A percentile compares a stretch with the other conserved stretches of the same genome.
Conservation (phyloP, 441 rosid species). For the Arabidopsis lyrata region DNA sequence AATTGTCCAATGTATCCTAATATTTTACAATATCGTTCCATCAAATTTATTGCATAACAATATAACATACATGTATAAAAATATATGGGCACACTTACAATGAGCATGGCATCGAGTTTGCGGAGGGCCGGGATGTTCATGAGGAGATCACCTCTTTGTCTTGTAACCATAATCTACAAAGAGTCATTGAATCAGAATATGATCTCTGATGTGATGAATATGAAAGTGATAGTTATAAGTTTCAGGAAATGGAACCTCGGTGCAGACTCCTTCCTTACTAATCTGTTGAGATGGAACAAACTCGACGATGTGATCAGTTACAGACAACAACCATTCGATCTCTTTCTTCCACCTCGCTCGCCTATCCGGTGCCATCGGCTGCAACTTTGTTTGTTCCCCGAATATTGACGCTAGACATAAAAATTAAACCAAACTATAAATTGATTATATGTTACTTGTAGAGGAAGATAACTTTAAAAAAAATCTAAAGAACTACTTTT, state of each 20-base stretch:
- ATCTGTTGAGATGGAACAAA: conserved; percentile 66
- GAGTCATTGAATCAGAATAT: background rate
- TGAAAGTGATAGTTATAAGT: background rate
- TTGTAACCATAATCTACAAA: conserved; percentile 62
- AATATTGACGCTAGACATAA: conserved; percentile 58
- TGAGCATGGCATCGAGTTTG: conserved; percentile 68
- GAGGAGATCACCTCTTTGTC: conserved; percentile 63
- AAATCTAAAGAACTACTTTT: background rate
- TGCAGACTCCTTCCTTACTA: conserved; percentile 55
- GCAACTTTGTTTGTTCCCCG: conserved; percentile 62
- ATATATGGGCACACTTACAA: conserved; percentile 40
- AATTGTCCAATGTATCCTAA: conserved; percentile 50
- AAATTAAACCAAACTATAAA: background rate
- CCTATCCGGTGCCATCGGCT: conserved; percentile 59
- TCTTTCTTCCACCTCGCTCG: conserved; percentile 66
- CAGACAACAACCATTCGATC: conserved; percentile 69
- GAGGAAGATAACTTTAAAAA: background rate
- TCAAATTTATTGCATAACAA: background rate
- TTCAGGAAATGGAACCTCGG: conserved; percentile 42
- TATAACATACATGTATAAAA: background rate
- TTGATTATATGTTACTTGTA: conserved; percentile 5
- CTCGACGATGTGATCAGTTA: conserved; percentile 68
- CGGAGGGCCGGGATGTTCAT: conserved; percentile 71
- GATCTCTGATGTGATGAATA: background rate
- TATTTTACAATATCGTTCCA: conserved; percentile 7